Conservation (phyloP, 208 protist species). For the Jaenimonas drosophilae region DNA sequence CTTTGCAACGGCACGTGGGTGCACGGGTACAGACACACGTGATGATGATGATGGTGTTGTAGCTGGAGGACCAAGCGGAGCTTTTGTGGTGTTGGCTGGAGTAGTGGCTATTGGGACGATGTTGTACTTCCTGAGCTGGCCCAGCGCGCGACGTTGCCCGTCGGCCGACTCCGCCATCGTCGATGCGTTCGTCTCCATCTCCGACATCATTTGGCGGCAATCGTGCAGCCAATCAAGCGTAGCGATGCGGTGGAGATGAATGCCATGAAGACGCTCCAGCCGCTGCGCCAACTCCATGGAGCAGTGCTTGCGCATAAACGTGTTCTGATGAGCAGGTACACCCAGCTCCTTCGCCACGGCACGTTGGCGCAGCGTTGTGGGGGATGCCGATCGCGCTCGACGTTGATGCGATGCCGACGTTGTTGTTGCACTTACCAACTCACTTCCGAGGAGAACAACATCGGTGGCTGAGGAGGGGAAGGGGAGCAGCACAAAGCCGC, state of each 20-base stretch:
- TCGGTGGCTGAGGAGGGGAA: conserved; percentile 44
- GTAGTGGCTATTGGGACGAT: not conserved
- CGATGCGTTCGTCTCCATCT: not conserved
- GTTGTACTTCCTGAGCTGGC: not conserved
- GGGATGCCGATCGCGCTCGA: not conserved
- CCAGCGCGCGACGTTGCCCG: not conserved
- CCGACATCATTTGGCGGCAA: conserved; percentile 1
- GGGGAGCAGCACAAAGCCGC: conserved; percentile 47
- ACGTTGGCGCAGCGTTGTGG: not conserved
- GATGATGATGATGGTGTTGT: too few species aligned
- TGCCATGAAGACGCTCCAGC: conserved; percentile 14
- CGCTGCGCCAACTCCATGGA: conserved; percentile 3
- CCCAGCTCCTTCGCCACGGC: conserved; percentile 1
- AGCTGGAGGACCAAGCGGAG: not conserved
- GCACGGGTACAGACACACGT: too few species aligned
- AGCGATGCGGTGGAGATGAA: conserved; percentile 10
- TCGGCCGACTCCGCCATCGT: not conserved
- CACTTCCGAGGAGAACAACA: conserved; percentile 61
- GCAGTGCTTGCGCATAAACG: not conserved
- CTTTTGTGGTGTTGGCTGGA: not conserved
- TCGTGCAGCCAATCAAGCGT: conserved; percentile 26
- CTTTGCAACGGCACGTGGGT: too few species aligned
- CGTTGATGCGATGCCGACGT: not conserved
- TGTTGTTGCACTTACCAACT: conserved; percentile 9
- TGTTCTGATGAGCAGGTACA: not conserved